Evolutionary conservation across 352 stramenopile species (phyloP).

Genomic region (Pythium aphanidermatum): DNA sequence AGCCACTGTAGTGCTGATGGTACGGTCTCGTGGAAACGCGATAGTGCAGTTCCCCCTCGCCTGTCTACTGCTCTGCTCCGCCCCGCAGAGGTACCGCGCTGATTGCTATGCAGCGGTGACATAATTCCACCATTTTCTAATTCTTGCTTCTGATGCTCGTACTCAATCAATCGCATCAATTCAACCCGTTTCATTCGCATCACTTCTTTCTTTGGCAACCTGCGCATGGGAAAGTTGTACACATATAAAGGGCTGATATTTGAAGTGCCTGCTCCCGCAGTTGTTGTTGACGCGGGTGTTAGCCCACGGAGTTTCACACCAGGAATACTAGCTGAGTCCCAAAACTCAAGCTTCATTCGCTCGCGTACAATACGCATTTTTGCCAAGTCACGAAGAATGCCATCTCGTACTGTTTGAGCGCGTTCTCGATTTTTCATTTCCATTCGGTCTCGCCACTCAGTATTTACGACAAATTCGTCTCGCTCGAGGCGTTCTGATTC

Average conservation of each 20-base stretch:
- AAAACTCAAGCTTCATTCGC: slow-evolving; percentile 90
- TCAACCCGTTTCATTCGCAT: slow-evolving; percentile 45
- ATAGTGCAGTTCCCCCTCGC: slow-evolving; percentile 11
- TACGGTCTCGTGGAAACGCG: slow-evolving; percentile 49
- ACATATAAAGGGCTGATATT: slow-evolving; percentile 31
- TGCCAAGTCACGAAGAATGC: slow-evolving; percentile 64
- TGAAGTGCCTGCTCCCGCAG: not conserved
- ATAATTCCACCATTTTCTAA: too few relatives aligned
- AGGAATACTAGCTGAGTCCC: slow-evolving; percentile 75
- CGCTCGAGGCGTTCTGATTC: slow-evolving; percentile 65
- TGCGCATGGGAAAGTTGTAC: slow-evolving; percentile 80
- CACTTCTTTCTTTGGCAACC: slow-evolving; percentile 38
- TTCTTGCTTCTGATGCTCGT: slow-evolving; percentile 56
- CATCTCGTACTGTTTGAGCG: slow-evolving; percentile 53
- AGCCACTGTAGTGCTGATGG: slow-evolving; percentile 51
- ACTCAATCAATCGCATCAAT: slow-evolving; percentile 59
- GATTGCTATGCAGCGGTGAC: too few relatives aligned
- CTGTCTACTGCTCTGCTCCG: slow-evolving; percentile 4
- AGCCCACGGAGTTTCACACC: slow-evolving; percentile 58
- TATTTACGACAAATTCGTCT: slow-evolving; percentile 90
- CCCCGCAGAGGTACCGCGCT: too few relatives aligned
- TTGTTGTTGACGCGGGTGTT: slow-evolving; percentile 10
- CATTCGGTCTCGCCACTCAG: slow-evolving; percentile 57
- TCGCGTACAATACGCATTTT: slow-evolving; percentile 74
- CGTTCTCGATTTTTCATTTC: slow-evolving; percentile 41